phyloP scores from a whole-genome alignment of 2,329 filamentous ascomycete species.

The Verticillium albo-atrum region DNA sequence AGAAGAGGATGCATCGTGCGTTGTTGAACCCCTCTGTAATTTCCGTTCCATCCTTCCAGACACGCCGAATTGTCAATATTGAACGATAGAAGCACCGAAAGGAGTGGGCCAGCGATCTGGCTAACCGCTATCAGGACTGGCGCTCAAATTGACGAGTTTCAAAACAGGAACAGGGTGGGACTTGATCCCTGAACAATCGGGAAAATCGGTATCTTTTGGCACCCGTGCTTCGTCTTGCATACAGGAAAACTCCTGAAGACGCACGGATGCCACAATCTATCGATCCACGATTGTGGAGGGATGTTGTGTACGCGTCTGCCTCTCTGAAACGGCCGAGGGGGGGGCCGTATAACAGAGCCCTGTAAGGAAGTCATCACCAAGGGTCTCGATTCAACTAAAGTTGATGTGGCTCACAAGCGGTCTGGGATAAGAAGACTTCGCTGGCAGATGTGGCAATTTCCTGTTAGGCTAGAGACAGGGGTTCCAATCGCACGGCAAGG shows the following conservation, averaged over 20 bases:
- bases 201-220: background rate
- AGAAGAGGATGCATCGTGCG: background rate
- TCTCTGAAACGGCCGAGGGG: too few relatives aligned
- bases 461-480: too few relatives aligned
- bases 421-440: too few relatives aligned
- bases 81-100: background rate
- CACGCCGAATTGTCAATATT: background rate
- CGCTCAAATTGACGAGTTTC: background rate
- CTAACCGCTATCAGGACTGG: background rate
- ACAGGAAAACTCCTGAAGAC: background rate
- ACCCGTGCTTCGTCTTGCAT: background rate
- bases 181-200: background rate
- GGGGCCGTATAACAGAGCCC: too few relatives aligned
- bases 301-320: too few relatives aligned
- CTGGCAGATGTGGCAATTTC: too few relatives aligned
- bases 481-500: too few relatives aligned
- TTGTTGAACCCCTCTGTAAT: background rate
- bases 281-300: background rate
- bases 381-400: too few relatives aligned
- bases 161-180: background rate
- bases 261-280: background rate
- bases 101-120: background rate
- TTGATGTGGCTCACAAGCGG: too few relatives aligned
- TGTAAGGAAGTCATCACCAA: too few relatives aligned
- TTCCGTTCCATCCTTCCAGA: background rate